A percentile compares a stretch with the other conserved stretches of the same genome.
These are phyloP conservation scores for Erigeron canadensis DNA, from an alignment of 129 eudicot species.

Conservation along the genomic window DNA sequence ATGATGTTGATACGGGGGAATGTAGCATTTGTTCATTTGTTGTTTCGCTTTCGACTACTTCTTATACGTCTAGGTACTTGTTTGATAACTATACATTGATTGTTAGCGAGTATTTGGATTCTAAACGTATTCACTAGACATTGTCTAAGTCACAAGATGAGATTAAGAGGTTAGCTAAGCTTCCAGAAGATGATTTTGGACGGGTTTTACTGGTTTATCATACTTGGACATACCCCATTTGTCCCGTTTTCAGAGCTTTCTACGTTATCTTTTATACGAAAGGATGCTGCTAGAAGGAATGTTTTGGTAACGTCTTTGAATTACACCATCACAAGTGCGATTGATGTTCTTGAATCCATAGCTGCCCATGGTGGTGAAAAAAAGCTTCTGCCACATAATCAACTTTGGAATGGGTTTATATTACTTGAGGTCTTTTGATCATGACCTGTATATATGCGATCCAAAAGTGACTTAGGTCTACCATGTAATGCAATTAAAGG, in stretches of 20 bases:
- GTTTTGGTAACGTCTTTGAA: slow-evolving; percentile 74
- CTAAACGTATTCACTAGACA: slow-evolving; percentile 74
- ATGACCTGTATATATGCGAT: slow-evolving; percentile 87
- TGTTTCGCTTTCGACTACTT: slow-evolving; percentile 52
- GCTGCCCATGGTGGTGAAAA: slow-evolving; percentile 83
- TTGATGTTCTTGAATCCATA: slow-evolving; percentile 87
- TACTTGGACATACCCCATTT: slow-evolving; percentile 95
- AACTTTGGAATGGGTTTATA: slow-evolving; percentile 74
- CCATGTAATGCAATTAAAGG: slow-evolving; percentile 75
- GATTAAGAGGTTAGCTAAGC: slow-evolving; percentile 60
- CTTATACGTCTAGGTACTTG: slow-evolving; percentile 88
- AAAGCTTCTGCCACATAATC: slow-evolving; percentile 67
- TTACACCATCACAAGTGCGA: slow-evolving; percentile 78
- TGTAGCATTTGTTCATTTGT: slow-evolving; percentile 87
- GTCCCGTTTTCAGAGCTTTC: slow-evolving; percentile 91
- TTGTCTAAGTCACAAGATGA: slow-evolving; percentile 66
- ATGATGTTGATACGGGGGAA: slow-evolving; percentile 62
- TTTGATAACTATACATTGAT: slow-evolving; percentile 92
- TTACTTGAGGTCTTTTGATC: slow-evolving; percentile 82
- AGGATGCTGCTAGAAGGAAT: slow-evolving; percentile 95
- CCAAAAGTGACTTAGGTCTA: slow-evolving; percentile 75
- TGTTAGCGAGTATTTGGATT: slow-evolving; percentile 91
- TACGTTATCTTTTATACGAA: slow-evolving; percentile 79
- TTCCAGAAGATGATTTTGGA: slow-evolving; percentile 79
- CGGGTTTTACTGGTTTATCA: slow-evolving; percentile 88